Evolutionary conservation across 768 basidiomycete species (phyloP).

Genomic region (Amanita exitialis): DNA sequence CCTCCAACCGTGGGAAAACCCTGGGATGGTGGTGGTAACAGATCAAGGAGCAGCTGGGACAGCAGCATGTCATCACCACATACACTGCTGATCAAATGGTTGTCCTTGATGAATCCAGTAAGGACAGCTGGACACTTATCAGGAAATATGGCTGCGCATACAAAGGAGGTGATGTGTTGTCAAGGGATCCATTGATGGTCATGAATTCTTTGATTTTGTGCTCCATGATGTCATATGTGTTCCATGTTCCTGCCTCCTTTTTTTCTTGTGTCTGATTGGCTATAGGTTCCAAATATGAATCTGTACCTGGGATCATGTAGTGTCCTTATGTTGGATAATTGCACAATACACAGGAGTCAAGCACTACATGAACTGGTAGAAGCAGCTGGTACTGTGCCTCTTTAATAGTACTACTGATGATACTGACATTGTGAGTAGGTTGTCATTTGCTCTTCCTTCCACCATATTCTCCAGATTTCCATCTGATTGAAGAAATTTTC

Average conservation of each 20-base stretch:
- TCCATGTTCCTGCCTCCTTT: neutral
- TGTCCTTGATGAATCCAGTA: slow-evolving; percentile 19
- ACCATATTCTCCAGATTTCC: slow-evolving; percentile 26
- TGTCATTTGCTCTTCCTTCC: slow-evolving; percentile 18
- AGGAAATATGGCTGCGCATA: slow-evolving; percentile 17
- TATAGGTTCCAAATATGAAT: slow-evolving; percentile 16
- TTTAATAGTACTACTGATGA: neutral
- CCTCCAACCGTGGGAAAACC: too few relatives aligned
- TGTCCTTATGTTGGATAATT: slow-evolving; percentile 21
- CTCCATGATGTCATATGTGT: slow-evolving; percentile 15
- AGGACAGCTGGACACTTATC: slow-evolving; percentile 18
- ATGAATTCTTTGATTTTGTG: slow-evolving; percentile 21
- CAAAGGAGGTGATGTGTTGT: slow-evolving; percentile 12
- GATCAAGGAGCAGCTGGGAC: too few relatives aligned
- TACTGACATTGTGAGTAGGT: slow-evolving; percentile 8
- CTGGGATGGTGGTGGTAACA: too few relatives aligned
- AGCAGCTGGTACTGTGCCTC: slow-evolving; percentile 2
- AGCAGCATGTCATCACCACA: slow-evolving; percentile 14
- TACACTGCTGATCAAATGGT: slow-evolving; percentile 14
- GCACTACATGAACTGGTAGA: slow-evolving; percentile 15
- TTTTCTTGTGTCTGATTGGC: neutral
- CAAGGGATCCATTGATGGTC: slow-evolving; percentile 16
- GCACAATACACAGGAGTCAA: slow-evolving; percentile 17
- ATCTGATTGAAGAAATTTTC: slow-evolving; percentile 25
- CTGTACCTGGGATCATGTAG: slow-evolving; percentile 15